Evolutionary conservation across 2,329 filamentous ascomycete genomes (phyloP).

Genomic region (Fusarium ambrosium): DNA sequence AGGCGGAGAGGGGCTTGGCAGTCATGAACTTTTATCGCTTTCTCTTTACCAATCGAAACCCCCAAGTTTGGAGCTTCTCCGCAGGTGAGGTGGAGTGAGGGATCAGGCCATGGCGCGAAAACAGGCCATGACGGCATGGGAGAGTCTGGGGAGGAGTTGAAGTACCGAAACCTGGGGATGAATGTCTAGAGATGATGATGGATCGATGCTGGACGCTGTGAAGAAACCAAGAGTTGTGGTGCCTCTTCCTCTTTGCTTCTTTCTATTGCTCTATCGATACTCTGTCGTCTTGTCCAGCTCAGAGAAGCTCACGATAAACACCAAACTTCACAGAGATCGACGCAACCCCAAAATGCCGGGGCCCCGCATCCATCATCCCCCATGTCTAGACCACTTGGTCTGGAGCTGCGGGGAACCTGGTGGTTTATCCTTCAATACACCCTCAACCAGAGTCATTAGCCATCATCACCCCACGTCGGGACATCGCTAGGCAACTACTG

Average conservation of each 20-base stretch:
- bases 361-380: slow-evolving; percentile 4
- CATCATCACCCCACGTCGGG: background rate
- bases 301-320: background rate
- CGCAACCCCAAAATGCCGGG: background rate
- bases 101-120: slow-evolving; percentile 12
- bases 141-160: background rate
- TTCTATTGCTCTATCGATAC: background rate
- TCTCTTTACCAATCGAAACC: background rate
- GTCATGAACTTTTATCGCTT: background rate
- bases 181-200: background rate
- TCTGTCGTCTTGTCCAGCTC: background rate
- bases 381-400: background rate
- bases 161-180: background rate
- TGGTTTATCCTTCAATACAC: background rate
- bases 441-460: background rate
- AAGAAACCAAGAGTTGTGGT: no score
- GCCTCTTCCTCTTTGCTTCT: background rate
- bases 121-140: background rate
- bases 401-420: slow-evolving; percentile 5
- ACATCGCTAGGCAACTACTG: background rate
- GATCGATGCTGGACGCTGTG: background rate
- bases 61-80: background rate
- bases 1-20: slow-evolving; percentile 18
- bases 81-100: slow-evolving; percentile 8
- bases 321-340: background rate